Percentiles rank a stretch among this genome's conserved stretches.
These are phyloP conservation scores for Epichloe sp. DNA, from an alignment of 2,329 filamentous ascomycete species.

Conservation along the genomic window DNA sequence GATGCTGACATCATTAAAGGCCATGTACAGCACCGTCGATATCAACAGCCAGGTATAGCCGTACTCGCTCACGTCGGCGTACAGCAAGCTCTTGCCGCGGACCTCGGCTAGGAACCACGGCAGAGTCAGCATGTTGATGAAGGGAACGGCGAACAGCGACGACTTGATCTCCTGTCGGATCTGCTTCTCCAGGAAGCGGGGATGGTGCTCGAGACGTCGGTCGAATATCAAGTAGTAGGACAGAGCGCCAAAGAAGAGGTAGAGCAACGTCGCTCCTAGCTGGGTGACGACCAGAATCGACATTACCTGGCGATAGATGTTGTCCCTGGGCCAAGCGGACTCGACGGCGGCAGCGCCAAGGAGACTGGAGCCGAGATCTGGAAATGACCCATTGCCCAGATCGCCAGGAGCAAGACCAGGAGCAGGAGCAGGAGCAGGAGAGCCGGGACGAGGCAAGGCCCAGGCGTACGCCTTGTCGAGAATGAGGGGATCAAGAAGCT, in stretches of 20 bases:
- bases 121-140: slow-evolving; percentile 31
- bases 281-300: slow-evolving; percentile 26
- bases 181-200: slow-evolving; percentile 35
- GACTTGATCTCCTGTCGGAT: slow-evolving; percentile 29
- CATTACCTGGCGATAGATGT: slow-evolving; percentile 25
- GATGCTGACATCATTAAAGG: slow-evolving; percentile 35
- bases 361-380: slow-evolving; percentile 5
- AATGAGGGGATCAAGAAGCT: slow-evolving; percentile 27
- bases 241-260: slow-evolving; percentile 55
- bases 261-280: slow-evolving; percentile 28
- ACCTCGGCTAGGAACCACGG: slow-evolving; percentile 34
- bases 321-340: slow-evolving; percentile 26
- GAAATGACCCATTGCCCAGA: slow-evolving; percentile 5
- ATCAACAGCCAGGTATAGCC: slow-evolving; percentile 26
- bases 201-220: slow-evolving; percentile 31
- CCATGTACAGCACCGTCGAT: slow-evolving; percentile 26
- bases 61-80: slow-evolving; percentile 24
- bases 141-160: slow-evolving; percentile 28
- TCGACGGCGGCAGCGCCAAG: not conserved
- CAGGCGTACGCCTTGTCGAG: slow-evolving; percentile 28
- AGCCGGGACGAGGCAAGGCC: slow-evolving; percentile 17
- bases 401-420: not conserved
- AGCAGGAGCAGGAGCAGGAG: no score
- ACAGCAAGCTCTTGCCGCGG: slow-evolving; percentile 31
- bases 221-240: slow-evolving; percentile 58